These are phyloP conservation scores for Moringa oleifera DNA, from an alignment of 345 rosid species.

Conservation along the genomic window DNA sequence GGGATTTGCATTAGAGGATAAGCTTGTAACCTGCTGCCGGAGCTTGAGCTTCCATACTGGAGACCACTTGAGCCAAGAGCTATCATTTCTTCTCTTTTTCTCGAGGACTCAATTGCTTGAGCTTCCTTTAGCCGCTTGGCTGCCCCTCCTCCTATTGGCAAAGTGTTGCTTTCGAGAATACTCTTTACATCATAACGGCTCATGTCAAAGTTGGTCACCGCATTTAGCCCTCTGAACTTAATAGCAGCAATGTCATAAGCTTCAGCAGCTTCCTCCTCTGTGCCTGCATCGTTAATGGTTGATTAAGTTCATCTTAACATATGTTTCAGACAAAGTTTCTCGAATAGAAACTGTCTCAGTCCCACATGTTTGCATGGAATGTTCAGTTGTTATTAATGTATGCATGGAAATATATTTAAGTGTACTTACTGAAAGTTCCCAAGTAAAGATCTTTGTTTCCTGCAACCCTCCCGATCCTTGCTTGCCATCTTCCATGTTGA, in stretches of 20 bases:
- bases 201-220: conserved; percentile 97
- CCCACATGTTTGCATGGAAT: background rate
- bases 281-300: conserved; percentile 32
- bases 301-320: no score
- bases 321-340: no score
- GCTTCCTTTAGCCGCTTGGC: conserved; percentile 96
- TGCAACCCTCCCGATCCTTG: conserved; percentile 97
- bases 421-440: conserved; percentile 92
- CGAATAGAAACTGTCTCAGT: no score
- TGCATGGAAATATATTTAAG: background rate
- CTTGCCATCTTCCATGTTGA: conserved; percentile 99
- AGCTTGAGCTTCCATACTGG: conserved; percentile 56
- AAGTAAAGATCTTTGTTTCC: conserved; percentile 99
- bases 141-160: conserved; percentile 97
- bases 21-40: conserved; percentile 43
- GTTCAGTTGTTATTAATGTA: background rate
- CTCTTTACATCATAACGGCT: conserved; percentile 92
- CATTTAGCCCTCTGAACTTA: conserved; percentile 84
- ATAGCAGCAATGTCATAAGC: conserved; percentile 99
- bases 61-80: conserved; percentile 59
- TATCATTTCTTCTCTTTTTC: conserved; percentile 82
- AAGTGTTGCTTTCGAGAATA: conserved; percentile 86
- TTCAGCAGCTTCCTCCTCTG: conserved; percentile 99
- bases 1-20: conserved; percentile 62
- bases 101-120: conserved; percentile 83